phyloP scores from a whole-genome alignment of 2,329 filamentous ascomycete genomes.

The Venturia pyrina region DNA sequence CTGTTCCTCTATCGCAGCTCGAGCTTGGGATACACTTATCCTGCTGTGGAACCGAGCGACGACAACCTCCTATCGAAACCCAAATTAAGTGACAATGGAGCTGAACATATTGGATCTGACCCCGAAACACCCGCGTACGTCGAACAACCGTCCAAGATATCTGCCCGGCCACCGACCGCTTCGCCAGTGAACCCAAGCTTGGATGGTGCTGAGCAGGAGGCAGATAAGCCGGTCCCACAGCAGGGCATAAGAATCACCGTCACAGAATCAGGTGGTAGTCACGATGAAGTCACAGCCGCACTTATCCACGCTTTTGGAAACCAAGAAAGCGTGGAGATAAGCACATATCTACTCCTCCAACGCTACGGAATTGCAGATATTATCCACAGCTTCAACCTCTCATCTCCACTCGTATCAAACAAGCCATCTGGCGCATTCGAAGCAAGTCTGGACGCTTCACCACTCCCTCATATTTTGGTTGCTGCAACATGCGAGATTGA shows the following conservation, averaged over 20 bases:
- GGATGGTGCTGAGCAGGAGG: not conserved
- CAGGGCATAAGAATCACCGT: constrained; percentile 11
- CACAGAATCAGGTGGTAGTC: constrained; percentile 20
- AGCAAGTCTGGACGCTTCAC: not conserved
- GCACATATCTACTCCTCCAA: constrained; percentile 18
- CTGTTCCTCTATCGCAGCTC: not conserved
- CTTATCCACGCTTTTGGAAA: constrained; percentile 21
- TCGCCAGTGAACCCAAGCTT: not conserved
- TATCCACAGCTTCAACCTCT: constrained; percentile 18
- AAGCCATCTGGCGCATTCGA: constrained; percentile 6
- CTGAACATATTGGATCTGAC: not conserved
- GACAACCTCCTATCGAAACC: not conserved
- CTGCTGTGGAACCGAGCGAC: not conserved
- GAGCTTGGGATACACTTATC: not conserved
- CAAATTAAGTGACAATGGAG: not conserved
- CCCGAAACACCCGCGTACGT: not conserved
- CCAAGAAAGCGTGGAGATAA: constrained; percentile 17
- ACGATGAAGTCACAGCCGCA: constrained; percentile 23
- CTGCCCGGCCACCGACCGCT: not conserved
- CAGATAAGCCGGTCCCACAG: not conserved
- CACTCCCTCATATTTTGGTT: constrained; percentile 19
- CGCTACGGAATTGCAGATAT: constrained; percentile 21
- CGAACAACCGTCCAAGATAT: not conserved
- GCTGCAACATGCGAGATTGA: constrained; percentile 21
- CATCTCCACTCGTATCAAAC: constrained; percentile 11